Percentiles rank a stretch among this genome's conserved stretches.
Conservation (phyloP, 106 monocot species). For the Narthecium ossifragum region DNA sequence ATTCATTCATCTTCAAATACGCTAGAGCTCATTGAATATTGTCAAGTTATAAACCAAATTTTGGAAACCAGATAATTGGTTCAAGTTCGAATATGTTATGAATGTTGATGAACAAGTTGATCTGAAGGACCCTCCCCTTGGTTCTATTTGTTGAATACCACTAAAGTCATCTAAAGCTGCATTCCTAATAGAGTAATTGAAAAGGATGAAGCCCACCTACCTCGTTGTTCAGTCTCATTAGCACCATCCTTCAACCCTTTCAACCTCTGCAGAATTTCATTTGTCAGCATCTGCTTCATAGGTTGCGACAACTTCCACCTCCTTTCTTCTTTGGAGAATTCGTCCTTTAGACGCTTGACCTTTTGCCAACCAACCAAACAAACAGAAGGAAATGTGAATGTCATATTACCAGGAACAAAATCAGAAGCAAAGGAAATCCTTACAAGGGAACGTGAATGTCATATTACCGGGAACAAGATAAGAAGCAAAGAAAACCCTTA, state of each 20-base stretch:
- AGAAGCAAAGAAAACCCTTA: constrained; percentile 10
- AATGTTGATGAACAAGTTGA: too few relatives aligned
- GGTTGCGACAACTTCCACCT: constrained; percentile 32
- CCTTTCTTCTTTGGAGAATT: constrained; percentile 27
- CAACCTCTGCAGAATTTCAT: constrained; percentile 65
- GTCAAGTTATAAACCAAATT: too few relatives aligned
- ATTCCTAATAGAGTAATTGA: neutral
- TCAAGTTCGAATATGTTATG: too few relatives aligned
- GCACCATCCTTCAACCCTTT: constrained; percentile 24
- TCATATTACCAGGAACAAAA: neutral
- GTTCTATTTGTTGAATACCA: neutral
- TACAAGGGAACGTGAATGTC: neutral
- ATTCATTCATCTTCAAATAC: too few relatives aligned
- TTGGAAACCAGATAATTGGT: too few relatives aligned
- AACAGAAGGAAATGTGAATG: neutral
- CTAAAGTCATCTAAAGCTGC: neutral
- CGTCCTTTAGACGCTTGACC: constrained; percentile 54
- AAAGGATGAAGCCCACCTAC: constrained; percentile 16
- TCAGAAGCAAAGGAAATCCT: neutral
- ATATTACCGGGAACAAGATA: neutral
- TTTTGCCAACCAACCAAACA: constrained; percentile 15
- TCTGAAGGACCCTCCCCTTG: neutral
- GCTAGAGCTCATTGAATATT: too few relatives aligned
- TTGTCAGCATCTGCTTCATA: constrained; percentile 50
- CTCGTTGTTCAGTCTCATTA: constrained; percentile 40